phyloP scores from a whole-genome alignment of 2,329 filamentous ascomycete species.

The Claviceps capensis region DNA sequence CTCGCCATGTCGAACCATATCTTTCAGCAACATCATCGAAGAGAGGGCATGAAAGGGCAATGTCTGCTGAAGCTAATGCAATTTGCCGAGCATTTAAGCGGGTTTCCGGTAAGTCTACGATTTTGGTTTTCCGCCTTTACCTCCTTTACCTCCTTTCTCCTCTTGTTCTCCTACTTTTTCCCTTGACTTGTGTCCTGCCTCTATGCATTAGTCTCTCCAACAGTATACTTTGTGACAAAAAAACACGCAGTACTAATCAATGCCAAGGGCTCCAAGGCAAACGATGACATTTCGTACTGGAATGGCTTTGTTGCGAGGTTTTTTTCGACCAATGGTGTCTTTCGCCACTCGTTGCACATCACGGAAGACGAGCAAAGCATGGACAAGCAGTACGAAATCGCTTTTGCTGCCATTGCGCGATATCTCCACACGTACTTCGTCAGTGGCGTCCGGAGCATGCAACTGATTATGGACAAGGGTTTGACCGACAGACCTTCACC shows the following conservation, averaged over 20 bases:
- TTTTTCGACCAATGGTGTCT: slow-evolving; percentile 64
- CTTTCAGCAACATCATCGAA: slow-evolving; percentile 35
- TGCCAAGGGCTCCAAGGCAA: slow-evolving; percentile 39
- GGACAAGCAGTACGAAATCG: slow-evolving; percentile 77
- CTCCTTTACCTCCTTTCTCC: not conserved
- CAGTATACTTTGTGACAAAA: too few species aligned
- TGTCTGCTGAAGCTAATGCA: slow-evolving; percentile 47
- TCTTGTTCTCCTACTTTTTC: not conserved
- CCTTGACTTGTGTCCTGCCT: not conserved
- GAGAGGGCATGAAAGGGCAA: slow-evolving; percentile 39
- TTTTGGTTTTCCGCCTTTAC: not conserved
- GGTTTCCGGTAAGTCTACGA: slow-evolving; percentile 32
- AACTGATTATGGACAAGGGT: slow-evolving; percentile 66
- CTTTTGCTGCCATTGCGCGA: slow-evolving; percentile 65
- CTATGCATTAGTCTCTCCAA: too few species aligned
- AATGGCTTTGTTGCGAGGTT: slow-evolving; percentile 64
- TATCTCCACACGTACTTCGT: slow-evolving; percentile 86
- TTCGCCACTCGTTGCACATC: slow-evolving; percentile 56
- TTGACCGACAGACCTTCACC: slow-evolving; percentile 40
- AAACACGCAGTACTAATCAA: slow-evolving; percentile 1
- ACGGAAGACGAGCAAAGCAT: slow-evolving; percentile 40
- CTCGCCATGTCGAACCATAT: slow-evolving; percentile 19
- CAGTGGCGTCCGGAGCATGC: slow-evolving; percentile 73
- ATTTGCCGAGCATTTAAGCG: slow-evolving; percentile 49
- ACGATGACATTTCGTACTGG: slow-evolving; percentile 66